Conservation (phyloP, 371 early-diverging fungal species). For the Syncephalastrum racemosum region DNA sequence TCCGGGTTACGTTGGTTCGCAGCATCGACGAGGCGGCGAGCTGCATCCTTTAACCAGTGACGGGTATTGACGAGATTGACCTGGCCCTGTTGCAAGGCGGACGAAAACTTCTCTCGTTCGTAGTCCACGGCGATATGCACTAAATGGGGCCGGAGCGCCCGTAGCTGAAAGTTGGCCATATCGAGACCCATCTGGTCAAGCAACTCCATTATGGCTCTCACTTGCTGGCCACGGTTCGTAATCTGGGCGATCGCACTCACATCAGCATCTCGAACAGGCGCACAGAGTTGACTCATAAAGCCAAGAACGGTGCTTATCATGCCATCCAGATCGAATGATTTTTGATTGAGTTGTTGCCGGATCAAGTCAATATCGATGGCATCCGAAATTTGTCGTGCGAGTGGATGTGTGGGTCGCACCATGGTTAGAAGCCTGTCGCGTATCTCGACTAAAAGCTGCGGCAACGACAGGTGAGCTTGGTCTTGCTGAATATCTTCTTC, state of each 20-base stretch:
- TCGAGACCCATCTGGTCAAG: slow-evolving; percentile 77
- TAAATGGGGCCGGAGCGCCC: slow-evolving; percentile 63
- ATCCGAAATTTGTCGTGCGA: slow-evolving; percentile 51
- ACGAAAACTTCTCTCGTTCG: slow-evolving; percentile 66
- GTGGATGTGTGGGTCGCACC: slow-evolving; percentile 26
- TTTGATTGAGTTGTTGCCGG: slow-evolving; percentile 52
- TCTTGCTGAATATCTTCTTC: slow-evolving; percentile 50
- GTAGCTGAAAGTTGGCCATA: slow-evolving; percentile 67
- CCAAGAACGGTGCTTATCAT: slow-evolving; percentile 45
- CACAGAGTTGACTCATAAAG: slow-evolving; percentile 68
- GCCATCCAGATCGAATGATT: slow-evolving; percentile 45
- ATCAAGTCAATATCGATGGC: slow-evolving; percentile 59
- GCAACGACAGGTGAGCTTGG: slow-evolving; percentile 35
- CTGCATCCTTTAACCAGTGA: slow-evolving; percentile 55
- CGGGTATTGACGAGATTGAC: slow-evolving; percentile 52
- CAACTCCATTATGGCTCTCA: slow-evolving; percentile 50
- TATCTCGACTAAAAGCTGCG: slow-evolving; percentile 54
- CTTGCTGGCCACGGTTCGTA: slow-evolving; percentile 32
- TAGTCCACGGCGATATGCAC: slow-evolving; percentile 68
- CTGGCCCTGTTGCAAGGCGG: slow-evolving; percentile 33
- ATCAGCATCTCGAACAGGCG: slow-evolving; percentile 71
- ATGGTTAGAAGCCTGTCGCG: slow-evolving; percentile 46
- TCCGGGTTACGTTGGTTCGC: slow-evolving; percentile 67
- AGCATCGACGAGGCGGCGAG: slow-evolving; percentile 29
- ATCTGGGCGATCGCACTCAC: slow-evolving; percentile 39